Percentiles rank a stretch among this genome's conserved stretches.
Evolutionary conservation across 116 monocot species (phyloP).

Genomic region (Zostera marina): DNA sequence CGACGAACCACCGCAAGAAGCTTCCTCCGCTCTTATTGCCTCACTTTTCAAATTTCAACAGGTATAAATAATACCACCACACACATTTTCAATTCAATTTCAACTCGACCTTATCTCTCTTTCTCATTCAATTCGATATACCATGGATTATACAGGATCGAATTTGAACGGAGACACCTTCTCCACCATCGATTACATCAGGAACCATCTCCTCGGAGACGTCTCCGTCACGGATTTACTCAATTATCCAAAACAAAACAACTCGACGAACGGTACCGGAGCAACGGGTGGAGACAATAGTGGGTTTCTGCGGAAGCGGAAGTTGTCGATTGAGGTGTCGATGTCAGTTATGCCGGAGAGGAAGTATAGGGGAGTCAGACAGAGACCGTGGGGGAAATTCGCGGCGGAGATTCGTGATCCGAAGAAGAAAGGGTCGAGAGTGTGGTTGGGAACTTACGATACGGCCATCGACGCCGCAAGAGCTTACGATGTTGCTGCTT

Average conservation of each 20-base stretch:
- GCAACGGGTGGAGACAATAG: constrained; percentile 1
- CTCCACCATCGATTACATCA: constrained; percentile 17
- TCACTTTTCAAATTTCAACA: neutral
- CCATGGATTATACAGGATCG: too few relatives aligned
- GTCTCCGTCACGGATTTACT: neutral
- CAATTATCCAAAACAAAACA: neutral
- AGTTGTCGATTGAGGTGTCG: constrained; percentile 16
- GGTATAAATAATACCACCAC: too few relatives aligned
- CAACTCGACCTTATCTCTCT: too few relatives aligned
- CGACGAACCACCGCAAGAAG: constrained; percentile 1
- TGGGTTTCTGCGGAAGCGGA: constrained; percentile 30
- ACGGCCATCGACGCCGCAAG: constrained; percentile 32
- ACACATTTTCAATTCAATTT: too few relatives aligned
- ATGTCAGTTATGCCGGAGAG: constrained; percentile 7
- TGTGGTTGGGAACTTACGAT: constrained; percentile 47
- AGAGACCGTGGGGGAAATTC: constrained; percentile 19
- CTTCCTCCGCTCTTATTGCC: neutral
- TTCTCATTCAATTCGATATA: too few relatives aligned
- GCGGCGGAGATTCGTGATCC: constrained; percentile 35
- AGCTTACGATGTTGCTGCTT: constrained; percentile 43
- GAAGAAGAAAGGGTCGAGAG: constrained; percentile 39
- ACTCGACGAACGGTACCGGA: neutral
- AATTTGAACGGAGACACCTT: neutral
- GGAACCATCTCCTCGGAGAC: constrained; percentile 16
- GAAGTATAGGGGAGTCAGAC: constrained; percentile 11